phyloP scores from a whole-genome alignment of 768 basidiomycete species.

The Multifurca ochricompacta region DNA sequence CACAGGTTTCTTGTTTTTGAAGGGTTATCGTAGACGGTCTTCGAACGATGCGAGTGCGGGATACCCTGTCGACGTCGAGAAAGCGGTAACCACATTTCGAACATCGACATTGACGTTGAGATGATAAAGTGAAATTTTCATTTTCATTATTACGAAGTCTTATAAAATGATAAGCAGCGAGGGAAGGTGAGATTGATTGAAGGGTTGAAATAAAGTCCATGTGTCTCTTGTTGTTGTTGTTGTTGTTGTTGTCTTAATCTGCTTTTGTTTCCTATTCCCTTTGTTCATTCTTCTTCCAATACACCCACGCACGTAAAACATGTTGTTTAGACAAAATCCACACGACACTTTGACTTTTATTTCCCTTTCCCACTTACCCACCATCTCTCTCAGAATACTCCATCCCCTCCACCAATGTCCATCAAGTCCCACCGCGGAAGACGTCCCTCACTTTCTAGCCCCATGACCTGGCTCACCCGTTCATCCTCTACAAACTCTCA shows the following conservation, averaged over 20 bases:
- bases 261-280: no score
- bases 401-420: slow-evolving; percentile 19
- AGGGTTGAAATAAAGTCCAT: slow-evolving; percentile 38
- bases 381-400: slow-evolving; percentile 14
- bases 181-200: slow-evolving; percentile 42
- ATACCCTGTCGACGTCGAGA: slow-evolving; percentile 36
- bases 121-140: slow-evolving; percentile 15
- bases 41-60: slow-evolving; percentile 31
- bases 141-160: slow-evolving; percentile 31
- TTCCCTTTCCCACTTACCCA: neutral
- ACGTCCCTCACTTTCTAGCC: slow-evolving; percentile 33
- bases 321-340: slow-evolving; percentile 14
- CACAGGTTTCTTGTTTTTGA: slow-evolving; percentile 23
- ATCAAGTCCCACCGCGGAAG: slow-evolving; percentile 25
- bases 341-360: no score
- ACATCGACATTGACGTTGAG: slow-evolving; percentile 32
- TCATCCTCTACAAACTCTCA: slow-evolving; percentile 29
- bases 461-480: slow-evolving; percentile 38
- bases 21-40: slow-evolving; percentile 22
- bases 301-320: slow-evolving; percentile 1
- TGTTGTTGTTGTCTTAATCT: no score
- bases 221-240: neutral
- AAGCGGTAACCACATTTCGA: slow-evolving; percentile 47
- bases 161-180: slow-evolving; percentile 55
- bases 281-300: no score